These are phyloP conservation scores for Alternaria tenuissima DNA, from an alignment of 2,329 filamentous ascomycete genomes.

Conservation along the genomic window DNA sequence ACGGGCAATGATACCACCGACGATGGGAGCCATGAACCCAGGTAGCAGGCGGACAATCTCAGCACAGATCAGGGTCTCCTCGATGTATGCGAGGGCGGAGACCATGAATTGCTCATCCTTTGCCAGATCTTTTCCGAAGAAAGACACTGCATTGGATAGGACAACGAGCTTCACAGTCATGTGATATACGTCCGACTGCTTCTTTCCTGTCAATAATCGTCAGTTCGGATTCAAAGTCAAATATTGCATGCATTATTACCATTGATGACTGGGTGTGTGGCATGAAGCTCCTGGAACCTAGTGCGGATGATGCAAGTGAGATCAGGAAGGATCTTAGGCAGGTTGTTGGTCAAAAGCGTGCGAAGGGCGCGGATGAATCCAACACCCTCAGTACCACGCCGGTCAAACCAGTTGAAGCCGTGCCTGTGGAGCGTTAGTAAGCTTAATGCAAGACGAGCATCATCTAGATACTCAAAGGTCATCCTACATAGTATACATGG, in stretches of 20 bases:
- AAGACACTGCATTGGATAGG: slow-evolving; percentile 24
- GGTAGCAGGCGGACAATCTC: slow-evolving; percentile 35
- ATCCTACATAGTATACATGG: slow-evolving; percentile 22
- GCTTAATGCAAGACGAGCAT: not conserved
- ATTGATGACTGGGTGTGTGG: slow-evolving; percentile 10
- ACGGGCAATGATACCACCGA: slow-evolving; percentile 21
- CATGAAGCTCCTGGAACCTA: slow-evolving; percentile 20
- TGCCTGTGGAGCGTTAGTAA: slow-evolving; percentile 31
- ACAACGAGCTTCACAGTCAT: slow-evolving; percentile 24
- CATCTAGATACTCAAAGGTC: not conserved
- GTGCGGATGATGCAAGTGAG: slow-evolving; percentile 19
- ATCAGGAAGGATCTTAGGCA: slow-evolving; percentile 25
- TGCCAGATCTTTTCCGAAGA: slow-evolving; percentile 27
- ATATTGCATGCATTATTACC: not conserved
- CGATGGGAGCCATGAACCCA: slow-evolving; percentile 18
- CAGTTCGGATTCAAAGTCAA: not conserved
- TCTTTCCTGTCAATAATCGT: slow-evolving; percentile 9
- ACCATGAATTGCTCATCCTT: slow-evolving; percentile 36
- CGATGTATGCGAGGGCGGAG: slow-evolving; percentile 30
- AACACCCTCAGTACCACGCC: slow-evolving; percentile 36
- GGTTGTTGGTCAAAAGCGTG: slow-evolving; percentile 32
- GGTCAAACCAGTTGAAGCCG: slow-evolving; percentile 44
- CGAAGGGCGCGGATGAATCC: slow-evolving; percentile 31
- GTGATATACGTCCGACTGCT: slow-evolving; percentile 18
- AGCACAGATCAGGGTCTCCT: slow-evolving; percentile 34